A percentile compares a stretch with the other conserved stretches of the same genome.
These are phyloP conservation scores for Hemisphaericaspora nanyangensis DNA, from an alignment of 805 yeast genomes.

Conservation along the genomic window DNA sequence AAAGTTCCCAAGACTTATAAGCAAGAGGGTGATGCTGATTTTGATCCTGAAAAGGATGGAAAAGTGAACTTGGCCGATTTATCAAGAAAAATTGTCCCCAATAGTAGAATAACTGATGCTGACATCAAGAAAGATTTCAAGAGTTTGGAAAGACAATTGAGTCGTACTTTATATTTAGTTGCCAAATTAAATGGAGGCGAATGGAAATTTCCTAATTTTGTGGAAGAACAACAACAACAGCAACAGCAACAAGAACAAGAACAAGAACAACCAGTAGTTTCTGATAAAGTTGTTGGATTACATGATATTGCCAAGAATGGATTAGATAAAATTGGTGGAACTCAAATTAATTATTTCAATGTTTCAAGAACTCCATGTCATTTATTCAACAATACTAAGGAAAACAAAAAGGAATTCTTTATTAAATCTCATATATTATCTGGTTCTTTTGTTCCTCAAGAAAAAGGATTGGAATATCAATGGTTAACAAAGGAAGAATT, in stretches of 20 bases:
- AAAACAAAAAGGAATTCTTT: conserved; percentile 52
- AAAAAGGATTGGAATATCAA: conserved; percentile 48
- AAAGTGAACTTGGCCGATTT: conserved; percentile 42
- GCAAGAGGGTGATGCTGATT: conserved; percentile 32
- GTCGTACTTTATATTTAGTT: conserved; percentile 75
- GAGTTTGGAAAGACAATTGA: conserved; percentile 74
- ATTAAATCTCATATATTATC: conserved; percentile 86
- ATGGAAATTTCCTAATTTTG: conserved; percentile 87
- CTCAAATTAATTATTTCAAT: conserved; percentile 75
- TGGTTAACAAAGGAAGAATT: conserved; percentile 89
- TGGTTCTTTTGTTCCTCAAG: conserved; percentile 58
- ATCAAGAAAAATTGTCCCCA: conserved; percentile 63
- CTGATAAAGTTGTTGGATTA: conserved; percentile 51
- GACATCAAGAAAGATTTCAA: conserved; percentile 59
- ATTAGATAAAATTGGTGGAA: conserved; percentile 68
- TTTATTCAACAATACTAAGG: conserved; percentile 42
- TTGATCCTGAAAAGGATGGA: conserved; percentile 7
- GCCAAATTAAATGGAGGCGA: conserved; percentile 43
- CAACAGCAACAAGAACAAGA: neutral
- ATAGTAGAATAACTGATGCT: conserved; percentile 73
- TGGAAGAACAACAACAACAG: conserved; percentile 23
- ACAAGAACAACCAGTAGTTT: too few species aligned
- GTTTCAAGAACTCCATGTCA: conserved; percentile 90
- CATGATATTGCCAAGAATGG: conserved; percentile 76
- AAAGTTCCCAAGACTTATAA: conserved; percentile 66